Evolutionary conservation across 345 rosid species (phyloP), one percentile per base, ranked within the genome.

Genomic region (Arabis alpina): DNA sequence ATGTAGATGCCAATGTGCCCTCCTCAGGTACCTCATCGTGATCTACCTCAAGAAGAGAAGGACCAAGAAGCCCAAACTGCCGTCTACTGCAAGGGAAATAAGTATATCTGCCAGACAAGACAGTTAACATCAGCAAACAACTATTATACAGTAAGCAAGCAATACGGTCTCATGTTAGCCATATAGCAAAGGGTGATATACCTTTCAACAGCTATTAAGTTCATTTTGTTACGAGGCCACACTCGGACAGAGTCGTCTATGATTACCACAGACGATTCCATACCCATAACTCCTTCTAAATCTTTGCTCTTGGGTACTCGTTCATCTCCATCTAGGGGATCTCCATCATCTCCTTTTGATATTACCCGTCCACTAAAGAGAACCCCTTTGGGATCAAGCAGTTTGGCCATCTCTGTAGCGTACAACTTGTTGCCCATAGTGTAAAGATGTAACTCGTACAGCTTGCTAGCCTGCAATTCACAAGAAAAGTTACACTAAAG

Each of bases 371-470:
- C 99, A 65, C 85, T 80, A 82, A 94, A 94, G 77, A 94, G 72
- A 56, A 75, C 81, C 62, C 99, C 98, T 49, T 78, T 82, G 7
- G 99, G 93, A 76, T 94, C 99, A 55, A 94, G 98, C 80, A 94
- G 84, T 79, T 89, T 94, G 59, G 99, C 99, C 98, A 94, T 94
- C 88, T 94, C 98, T 10, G 99, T 89, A 47, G 99, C 99, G 79
- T 94, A 94, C 15, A 92, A 79, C 81, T 87, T 94, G 93, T 94
- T 94, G 8, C 99, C 99, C 99, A 94, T 94, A 8, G 99, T 94
- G 74, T 89, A 94, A 78, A 94, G 95, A 83, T 94, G 99, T 74
- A 94, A 80, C 79, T 91, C 99, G 66, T 64, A 94, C 50, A 92
- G 79, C 80, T 92, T 87, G 75, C 98, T 86, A 64, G 98, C 98